phyloP scores from a whole-genome alignment of 306 rosid species.

The barrel medic (Medicago truncatula) region DNA sequence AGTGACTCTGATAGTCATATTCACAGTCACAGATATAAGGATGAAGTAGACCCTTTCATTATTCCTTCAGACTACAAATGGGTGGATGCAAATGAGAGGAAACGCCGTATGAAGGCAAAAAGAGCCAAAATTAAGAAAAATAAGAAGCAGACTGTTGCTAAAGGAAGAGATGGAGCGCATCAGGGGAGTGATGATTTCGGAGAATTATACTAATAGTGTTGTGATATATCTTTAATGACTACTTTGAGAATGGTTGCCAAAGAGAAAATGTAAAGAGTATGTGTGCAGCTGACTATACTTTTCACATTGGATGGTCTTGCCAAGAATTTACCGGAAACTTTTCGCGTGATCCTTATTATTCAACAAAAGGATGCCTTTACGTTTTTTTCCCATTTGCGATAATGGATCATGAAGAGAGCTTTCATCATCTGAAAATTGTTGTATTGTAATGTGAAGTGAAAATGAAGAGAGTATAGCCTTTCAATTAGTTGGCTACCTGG shows the following conservation, averaged over 20 bases:
- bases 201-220: conserved; percentile 45
- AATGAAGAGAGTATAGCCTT: conserved; percentile 54
- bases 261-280: conserved; percentile 50
- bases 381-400: conserved; percentile 25
- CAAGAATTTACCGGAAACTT: conserved; percentile 47
- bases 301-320: conserved; percentile 47
- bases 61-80: conserved; percentile 94
- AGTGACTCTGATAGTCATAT: conserved; percentile 81
- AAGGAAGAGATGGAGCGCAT: conserved; percentile 63
- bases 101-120: conserved; percentile 92
- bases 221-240: conserved; percentile 32
- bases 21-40: conserved; percentile 79
- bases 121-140: conserved; percentile 86
- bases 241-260: conserved; percentile 45
- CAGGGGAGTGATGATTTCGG: conserved; percentile 68
- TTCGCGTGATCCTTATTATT: background rate
- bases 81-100: conserved; percentile 96
- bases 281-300: conserved; percentile 62
- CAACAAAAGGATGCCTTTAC: conserved; percentile 1
- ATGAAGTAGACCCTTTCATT: conserved; percentile 84
- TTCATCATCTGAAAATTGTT: conserved; percentile 57
- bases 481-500: conserved; percentile 57
- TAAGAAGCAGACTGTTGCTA: conserved; percentile 65
- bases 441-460: conserved; percentile 65
- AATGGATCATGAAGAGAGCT: conserved; percentile 50